Conservation (phyloP, 768 basidiomycete species). For the Russula vinacea region DNA sequence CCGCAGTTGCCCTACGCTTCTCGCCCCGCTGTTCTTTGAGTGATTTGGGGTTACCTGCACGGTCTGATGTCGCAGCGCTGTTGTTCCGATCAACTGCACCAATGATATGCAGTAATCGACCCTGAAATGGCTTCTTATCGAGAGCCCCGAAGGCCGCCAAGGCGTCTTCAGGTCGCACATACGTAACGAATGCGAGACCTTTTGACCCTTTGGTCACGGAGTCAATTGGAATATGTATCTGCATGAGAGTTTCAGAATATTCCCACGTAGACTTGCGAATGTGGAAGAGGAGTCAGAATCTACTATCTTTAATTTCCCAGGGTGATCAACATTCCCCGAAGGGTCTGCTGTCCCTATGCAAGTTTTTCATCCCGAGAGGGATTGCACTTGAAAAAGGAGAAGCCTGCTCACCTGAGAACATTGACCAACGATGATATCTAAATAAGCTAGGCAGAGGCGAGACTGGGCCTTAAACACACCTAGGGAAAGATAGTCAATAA, state of each 20-base stretch:
- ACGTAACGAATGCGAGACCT: slow-evolving; percentile 63
- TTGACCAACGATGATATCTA: not conserved
- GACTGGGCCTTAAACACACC: slow-evolving; percentile 23
- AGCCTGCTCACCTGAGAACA: slow-evolving; percentile 41
- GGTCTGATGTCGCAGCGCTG: slow-evolving; percentile 45
- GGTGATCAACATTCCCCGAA: slow-evolving; percentile 53
- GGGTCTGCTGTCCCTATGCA: slow-evolving; percentile 66
- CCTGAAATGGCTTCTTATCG: slow-evolving; percentile 86
- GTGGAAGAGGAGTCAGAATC: slow-evolving; percentile 19
- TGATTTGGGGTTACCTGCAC: slow-evolving; percentile 44
- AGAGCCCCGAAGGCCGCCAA: slow-evolving; percentile 71
- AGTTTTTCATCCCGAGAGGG: slow-evolving; percentile 43
- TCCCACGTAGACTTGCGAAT: not conserved
- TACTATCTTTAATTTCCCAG: slow-evolving; percentile 30
- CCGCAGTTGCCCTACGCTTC: slow-evolving; percentile 63
- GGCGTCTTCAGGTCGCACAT: slow-evolving; percentile 45
- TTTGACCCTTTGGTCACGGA: slow-evolving; percentile 46
- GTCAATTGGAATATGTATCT: slow-evolving; percentile 61
- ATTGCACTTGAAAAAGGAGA: not conserved
- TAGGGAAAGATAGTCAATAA: slow-evolving; percentile 17
- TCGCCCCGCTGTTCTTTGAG: slow-evolving; percentile 58
- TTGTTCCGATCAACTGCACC: slow-evolving; percentile 71
- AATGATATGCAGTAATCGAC: slow-evolving; percentile 85
- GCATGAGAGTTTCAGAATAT: slow-evolving; percentile 17
- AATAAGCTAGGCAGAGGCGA: slow-evolving; percentile 13